Conservation (phyloP, 2,329 filamentous ascomycete genomes). For the Verticillium longisporum region DNA sequence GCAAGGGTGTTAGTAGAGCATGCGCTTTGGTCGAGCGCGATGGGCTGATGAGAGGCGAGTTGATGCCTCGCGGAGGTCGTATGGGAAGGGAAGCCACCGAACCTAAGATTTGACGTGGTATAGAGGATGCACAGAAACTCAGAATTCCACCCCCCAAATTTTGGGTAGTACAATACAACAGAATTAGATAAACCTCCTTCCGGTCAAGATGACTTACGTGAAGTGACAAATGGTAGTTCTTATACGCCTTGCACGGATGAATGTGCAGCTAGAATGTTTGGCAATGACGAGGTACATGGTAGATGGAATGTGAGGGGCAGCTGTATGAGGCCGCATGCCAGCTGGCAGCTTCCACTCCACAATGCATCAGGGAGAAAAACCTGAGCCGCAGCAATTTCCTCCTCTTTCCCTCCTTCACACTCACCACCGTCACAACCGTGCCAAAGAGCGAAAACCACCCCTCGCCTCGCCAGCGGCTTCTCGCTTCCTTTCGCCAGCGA, state of each 20-base stretch:
- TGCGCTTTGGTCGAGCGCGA: background rate
- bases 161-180: background rate
- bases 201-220: too few species aligned
- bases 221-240: too few species aligned
- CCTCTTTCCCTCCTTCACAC: background rate
- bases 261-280: too few species aligned
- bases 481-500: background rate
- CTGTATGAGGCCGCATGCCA: background rate
- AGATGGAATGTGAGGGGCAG: background rate
- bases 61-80: background rate
- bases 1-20: too few species aligned
- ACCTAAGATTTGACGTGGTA: background rate
- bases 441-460: background rate
- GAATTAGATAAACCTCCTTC: background rate
- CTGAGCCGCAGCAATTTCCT: constrained; percentile 1
- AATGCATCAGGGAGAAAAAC: background rate
- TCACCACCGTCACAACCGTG: background rate
- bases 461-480: too few species aligned
- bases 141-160: background rate
- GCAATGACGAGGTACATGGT: background rate
- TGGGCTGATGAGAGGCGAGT: background rate
- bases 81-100: too few species aligned
- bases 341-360: background rate
- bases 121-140: background rate
- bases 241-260: too few species aligned